Evolutionary conservation across 768 basidiomycete genomes (phyloP).

Genomic region (Lactifluus subvellereus): DNA sequence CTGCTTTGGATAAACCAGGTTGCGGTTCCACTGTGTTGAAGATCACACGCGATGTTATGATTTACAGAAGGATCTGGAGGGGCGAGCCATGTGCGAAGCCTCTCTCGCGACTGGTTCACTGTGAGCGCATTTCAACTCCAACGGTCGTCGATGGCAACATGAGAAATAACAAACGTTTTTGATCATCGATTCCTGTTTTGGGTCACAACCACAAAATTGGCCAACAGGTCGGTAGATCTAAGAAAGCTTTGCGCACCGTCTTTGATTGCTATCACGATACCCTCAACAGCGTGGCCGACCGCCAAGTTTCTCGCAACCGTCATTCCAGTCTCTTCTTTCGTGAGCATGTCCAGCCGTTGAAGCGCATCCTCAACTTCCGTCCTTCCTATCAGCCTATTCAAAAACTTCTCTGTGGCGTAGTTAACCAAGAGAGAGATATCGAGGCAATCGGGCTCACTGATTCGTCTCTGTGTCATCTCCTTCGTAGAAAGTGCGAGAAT

Average conservation of each 20-base stretch:
- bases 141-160: neutral
- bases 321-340: neutral
- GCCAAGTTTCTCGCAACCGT: neutral
- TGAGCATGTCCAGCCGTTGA: neutral
- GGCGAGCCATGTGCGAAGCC: neutral
- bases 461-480: neutral
- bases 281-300: neutral
- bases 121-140: neutral
- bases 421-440: neutral
- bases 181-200: neutral
- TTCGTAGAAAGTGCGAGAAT: neutral
- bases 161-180: neutral
- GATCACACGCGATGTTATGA: neutral
- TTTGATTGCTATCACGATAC: neutral
- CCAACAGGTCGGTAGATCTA: neutral
- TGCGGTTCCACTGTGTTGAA: neutral
- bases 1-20: neutral
- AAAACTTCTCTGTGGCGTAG: neutral
- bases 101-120: neutral
- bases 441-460: neutral
- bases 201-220: neutral
- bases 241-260: neutral
- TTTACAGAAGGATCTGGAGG: slow-evolving; percentile 9
- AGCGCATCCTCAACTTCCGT: neutral
- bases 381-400: neutral